Conservation (phyloP, 2,329 filamentous ascomycete genomes). For the Davidsoniella eucalypti region DNA sequence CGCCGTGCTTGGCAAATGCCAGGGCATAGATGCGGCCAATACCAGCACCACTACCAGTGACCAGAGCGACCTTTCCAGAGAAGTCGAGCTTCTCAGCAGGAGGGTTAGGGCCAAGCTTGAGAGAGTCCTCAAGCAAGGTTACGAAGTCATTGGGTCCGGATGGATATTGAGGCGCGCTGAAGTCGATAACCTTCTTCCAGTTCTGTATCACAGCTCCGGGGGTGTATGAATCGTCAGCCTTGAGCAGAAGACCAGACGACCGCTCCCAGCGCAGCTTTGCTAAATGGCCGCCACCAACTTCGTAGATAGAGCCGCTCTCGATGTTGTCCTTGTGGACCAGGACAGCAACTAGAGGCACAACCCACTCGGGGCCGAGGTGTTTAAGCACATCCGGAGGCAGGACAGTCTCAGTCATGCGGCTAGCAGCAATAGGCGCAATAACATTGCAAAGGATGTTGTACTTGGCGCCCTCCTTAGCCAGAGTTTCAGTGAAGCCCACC, state of each 20-base stretch:
- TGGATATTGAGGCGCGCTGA: slow-evolving; percentile 68
- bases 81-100: slow-evolving; percentile 63
- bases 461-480: slow-evolving; percentile 92
- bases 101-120: slow-evolving; percentile 58
- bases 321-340: slow-evolving; percentile 76
- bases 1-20: slow-evolving; percentile 71
- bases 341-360: slow-evolving; percentile 80
- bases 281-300: slow-evolving; percentile 80
- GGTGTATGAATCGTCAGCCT: slow-evolving; percentile 75
- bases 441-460: slow-evolving; percentile 96
- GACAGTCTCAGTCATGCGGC: slow-evolving; percentile 86
- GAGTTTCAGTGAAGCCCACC: slow-evolving; percentile 93
- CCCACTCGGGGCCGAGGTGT: slow-evolving; percentile 80
- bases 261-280: slow-evolving; percentile 95
- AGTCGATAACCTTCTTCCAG: slow-evolving; percentile 80
- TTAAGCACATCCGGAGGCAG: slow-evolving; percentile 88
- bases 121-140: slow-evolving; percentile 64
- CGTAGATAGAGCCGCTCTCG: slow-evolving; percentile 82
- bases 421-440: slow-evolving; percentile 83
- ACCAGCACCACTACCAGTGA: slow-evolving; percentile 78
- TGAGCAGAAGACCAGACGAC: slow-evolving; percentile 72
- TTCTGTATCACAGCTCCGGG: slow-evolving; percentile 75
- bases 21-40: slow-evolving; percentile 84
- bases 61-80: slow-evolving; percentile 66
- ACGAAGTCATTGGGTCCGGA: slow-evolving; percentile 78